phyloP scores from a whole-genome alignment of 805 yeast species.

The Yarrowia sp. region DNA sequence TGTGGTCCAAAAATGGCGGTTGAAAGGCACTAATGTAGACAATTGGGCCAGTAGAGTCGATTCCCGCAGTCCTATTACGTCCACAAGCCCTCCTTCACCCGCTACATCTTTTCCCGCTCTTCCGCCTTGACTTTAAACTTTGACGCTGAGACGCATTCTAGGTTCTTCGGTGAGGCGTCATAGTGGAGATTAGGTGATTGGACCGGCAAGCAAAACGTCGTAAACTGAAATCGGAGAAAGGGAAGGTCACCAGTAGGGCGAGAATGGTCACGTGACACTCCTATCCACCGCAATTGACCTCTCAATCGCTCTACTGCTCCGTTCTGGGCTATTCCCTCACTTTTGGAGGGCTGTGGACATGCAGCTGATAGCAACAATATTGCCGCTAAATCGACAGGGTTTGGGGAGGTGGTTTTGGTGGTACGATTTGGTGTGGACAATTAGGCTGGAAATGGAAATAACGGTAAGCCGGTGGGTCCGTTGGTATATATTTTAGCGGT shows the following conservation, averaged over 20 bases:
- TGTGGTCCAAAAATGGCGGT: background rate
- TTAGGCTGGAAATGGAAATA: too few relatives aligned
- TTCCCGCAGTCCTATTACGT: background rate
- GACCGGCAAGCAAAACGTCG: background rate
- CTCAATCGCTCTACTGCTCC: background rate
- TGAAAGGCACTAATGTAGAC: background rate
- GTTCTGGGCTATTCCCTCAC: background rate
- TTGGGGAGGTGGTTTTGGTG: too few relatives aligned
- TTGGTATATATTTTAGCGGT: too few relatives aligned
- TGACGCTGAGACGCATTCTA: background rate
- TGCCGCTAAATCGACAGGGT: constrained; percentile 1
- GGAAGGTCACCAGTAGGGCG: too few relatives aligned
- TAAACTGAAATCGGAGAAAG: background rate
- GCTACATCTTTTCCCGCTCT: background rate
- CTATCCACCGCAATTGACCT: background rate
- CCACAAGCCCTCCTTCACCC: background rate
- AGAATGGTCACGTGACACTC: background rate
- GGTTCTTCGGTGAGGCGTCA: constrained; percentile 3
- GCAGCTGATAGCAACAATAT: constrained; percentile 19
- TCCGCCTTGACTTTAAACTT: background rate
- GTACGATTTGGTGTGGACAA: too few relatives aligned
- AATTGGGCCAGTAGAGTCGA: background rate
- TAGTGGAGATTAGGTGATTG: background rate
- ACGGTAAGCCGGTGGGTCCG: too few relatives aligned
- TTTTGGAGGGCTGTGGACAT: background rate